These are phyloP conservation scores for Cystofilobasidium macerans DNA, from an alignment of 768 basidiomycete species.

Conservation along the genomic window DNA sequence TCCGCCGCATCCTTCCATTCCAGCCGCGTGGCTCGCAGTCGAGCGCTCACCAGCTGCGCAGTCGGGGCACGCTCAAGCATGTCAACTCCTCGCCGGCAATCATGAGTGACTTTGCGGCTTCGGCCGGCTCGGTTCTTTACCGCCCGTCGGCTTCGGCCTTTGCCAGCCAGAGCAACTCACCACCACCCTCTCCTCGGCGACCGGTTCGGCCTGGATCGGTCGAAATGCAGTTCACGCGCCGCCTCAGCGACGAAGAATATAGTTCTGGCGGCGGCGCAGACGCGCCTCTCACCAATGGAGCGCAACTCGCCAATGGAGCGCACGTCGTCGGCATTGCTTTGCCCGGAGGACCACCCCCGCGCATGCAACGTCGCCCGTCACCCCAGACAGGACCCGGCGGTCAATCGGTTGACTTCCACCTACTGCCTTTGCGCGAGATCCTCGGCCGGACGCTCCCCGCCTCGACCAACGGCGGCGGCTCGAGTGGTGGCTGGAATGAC, in stretches of 20 bases:
- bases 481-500: constrained; percentile 19
- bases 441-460: constrained; percentile 8
- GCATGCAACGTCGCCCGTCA: background rate
- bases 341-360: background rate
- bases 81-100: constrained; percentile 12
- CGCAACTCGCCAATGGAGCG: no score
- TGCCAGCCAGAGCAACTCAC: background rate
- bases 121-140: background rate
- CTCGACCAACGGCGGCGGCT: background rate
- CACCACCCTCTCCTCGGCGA: constrained; percentile 13
- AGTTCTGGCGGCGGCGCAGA: no score
- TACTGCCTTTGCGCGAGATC: constrained; percentile 17
- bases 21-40: background rate
- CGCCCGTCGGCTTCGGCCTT: background rate
- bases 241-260: background rate
- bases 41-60: background rate
- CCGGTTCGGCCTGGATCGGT: background rate
- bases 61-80: constrained; percentile 7
- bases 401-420: constrained; percentile 22
- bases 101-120: background rate
- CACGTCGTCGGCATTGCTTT: background rate
- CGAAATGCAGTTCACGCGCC: background rate
- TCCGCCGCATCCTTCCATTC: background rate
- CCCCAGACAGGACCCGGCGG: background rate
- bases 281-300: no score